A percentile compares a stretch with the other conserved stretches of the same genome.
Conservation (phyloP, 208 protist genomes). For the Cochliopodium minus region DNA sequence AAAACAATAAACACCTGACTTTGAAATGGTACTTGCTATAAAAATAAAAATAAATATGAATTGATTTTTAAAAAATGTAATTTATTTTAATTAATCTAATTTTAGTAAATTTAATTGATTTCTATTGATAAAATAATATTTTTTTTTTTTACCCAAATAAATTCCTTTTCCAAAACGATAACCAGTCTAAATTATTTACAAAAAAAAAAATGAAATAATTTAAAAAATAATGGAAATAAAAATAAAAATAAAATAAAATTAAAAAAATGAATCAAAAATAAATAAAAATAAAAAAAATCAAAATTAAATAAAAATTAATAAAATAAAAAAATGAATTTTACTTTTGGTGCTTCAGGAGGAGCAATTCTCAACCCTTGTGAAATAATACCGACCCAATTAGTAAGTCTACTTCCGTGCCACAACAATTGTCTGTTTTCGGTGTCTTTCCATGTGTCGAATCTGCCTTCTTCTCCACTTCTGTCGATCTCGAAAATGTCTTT, state of each 20-base stretch:
- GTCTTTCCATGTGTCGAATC: constrained; percentile 22
- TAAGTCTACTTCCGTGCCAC: constrained; percentile 64
- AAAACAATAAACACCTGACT: constrained; percentile 60
- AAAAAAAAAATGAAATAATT: not conserved
- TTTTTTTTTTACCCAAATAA: not conserved
- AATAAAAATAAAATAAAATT: not conserved
- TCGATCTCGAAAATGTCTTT: constrained; percentile 43
- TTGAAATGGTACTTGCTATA: constrained; percentile 53
- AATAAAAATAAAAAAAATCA: not conserved
- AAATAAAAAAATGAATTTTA: constrained; percentile 59
- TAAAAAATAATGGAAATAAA: not conserved
- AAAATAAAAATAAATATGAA: constrained; percentile 39
- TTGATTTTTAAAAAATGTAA: not conserved
- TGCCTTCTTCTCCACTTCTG: constrained; percentile 37
- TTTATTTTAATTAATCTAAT: not conserved
- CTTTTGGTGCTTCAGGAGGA: constrained; percentile 61
- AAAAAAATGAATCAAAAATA: not conserved
- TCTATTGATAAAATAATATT: not conserved
- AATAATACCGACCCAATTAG: constrained; percentile 70
- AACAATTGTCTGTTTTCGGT: constrained; percentile 47
- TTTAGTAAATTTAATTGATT: not conserved
- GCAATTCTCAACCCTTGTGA: constrained; percentile 65
- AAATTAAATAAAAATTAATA: not conserved
- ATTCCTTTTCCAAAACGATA: constrained; percentile 2
- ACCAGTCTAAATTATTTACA: not conserved